Base-by-base conservation (phyloP, 495 filamentous ascomycete species). In the Xeromyces bisporus region DNA sequence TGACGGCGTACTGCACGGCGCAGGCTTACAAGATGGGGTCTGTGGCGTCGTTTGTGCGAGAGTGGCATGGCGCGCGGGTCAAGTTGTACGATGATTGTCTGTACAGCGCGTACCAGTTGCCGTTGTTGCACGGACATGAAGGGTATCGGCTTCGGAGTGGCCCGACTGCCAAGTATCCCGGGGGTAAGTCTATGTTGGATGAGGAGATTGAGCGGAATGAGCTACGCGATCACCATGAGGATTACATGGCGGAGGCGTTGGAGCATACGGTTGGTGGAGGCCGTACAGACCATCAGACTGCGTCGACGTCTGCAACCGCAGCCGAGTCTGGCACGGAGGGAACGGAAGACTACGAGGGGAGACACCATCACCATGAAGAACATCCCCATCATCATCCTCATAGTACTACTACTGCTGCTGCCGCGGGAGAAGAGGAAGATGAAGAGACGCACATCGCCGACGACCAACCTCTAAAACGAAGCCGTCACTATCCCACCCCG, bases 11-110 rank as follows among this genome's bases (percentile, higher is more conserved):
- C 53, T 94, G 87, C 51, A 94, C 86, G 0, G 91, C 91, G 3
- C 82, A 94, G 56, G 78, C 77, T 7, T 94, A 79, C 53, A 87
- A 82, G 56, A 75, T 92, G 62, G 76, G 77, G 42, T 69, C 75
- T 15, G 78, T 83, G 24, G 82, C 83, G 12, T 69, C 79, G 27
- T 99, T 99, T 57, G 66, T 93, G 21, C 80, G 77, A 47, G 81
- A 77, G 27, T 72, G 72, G 46, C 89, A 99, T 65, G 76, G 77
- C n/a, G 91, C 84, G 0, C 72, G 80, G 56, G 92, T 86, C 24
- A 99, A 99, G 52, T 66, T 96, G n/a, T 99, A 99, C 51, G 91
- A 96, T 52, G 91, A 99, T 47, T 96, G 91, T 46, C 64, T 99
- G 12, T 99, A 99, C 44, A 79, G 74, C 3, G 89, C 87, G 18